Evolutionary conservation across 129 eudicot genomes (phyloP), one percentile per base, ranked within the genome.

Genomic region (Helichrysum umbraculigerum): DNA sequence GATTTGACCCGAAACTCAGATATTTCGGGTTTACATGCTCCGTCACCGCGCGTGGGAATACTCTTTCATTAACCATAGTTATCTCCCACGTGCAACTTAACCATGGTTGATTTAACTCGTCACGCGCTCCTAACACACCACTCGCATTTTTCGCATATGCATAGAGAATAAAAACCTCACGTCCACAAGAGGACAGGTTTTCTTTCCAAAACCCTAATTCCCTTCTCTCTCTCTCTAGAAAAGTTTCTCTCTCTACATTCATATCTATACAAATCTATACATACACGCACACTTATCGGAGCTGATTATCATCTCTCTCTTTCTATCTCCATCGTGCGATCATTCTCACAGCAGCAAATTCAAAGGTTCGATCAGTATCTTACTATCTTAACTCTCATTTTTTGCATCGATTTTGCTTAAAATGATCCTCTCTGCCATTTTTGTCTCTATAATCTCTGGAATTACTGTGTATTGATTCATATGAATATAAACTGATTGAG

Each of bases 241-340:
- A 73, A 60, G 70, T 59, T 68, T 74, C 80, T 74, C 84, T 67
- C 80, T 74, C 79, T 81, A 67, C 60, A 63, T 66, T 42, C 41
- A 71, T 56, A 16, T 37, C 25, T 75, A 67, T 59, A 75, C 81
- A 76, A 72, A 72, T 72, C 66, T 72, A 35, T 54, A 68, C 79
- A 56, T 58, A 73, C 83, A 77, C 68, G 66, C 86, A 82, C 86
- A 61, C 67, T 66, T 66, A 35, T 72, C 82, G 71, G 82, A 77
- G 76, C 85, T 77, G 79, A 77, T 82, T 66, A 68, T 39, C 42
- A 32, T 30, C 72, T 29, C 69, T 25, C 39, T 60, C 72, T 28
- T 41, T 8, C 33, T 21, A 58, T 67, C 66, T 29, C 62, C 11
- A 35, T 68, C 71, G 71, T 74, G 70, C 73, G 68, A 75, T 82